Base-by-base conservation (phyloP, 257 asterid species). In the Solanum chilense region DNA sequence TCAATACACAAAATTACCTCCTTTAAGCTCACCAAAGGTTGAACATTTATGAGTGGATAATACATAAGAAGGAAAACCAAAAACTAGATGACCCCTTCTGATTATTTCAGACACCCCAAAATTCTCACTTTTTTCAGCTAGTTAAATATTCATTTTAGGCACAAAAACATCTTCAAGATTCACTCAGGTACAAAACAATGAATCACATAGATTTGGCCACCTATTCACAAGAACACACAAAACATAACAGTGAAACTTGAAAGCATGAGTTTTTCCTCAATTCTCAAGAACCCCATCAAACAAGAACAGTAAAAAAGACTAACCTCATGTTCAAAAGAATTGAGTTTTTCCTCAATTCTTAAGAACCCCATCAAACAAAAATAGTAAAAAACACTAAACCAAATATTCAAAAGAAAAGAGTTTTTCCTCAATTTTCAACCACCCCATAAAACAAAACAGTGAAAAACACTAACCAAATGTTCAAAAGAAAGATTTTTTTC, bases 61-160 rank as follows among this genome's bases (percentile, higher is more conserved):
- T 88, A 90, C 98, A 96, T 4, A 95, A 89, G 35, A 95, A 11
- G 87, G 44, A 33, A 33, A 5, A 37, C 89, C 4, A 93, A 89
- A 95, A 95, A 47, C 95, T 95, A 62, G 92, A 86, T 25, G 93
- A 94, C 75, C 87, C 87, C 94, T 96, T 90, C 87, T 86, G 70
- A 62, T 86, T 41, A 80, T 58, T 41, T 74, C 64, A 66, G 35
- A n/a, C 23, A 76, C 8, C 56, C 21, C 47, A 74, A 37, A 37
- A 76, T 41, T n/a, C 58, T 76, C 56, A 35, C 33, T n/a, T 62
- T 62, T 62, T 23, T 71, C 64, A 71, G 35, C 9, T 70, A 88
- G 31, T 88, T 78, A 90, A 52, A 89, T 90, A 86, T 87, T 84
- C 76, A 77, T 86, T 88, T 86, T 85, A 91, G 42, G 71, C 88